A percentile compares a stretch with the other conserved stretches of the same genome.
phyloP scores from a whole-genome alignment of 148 eudicot species.

The Amaranthus hypochondriacus region DNA sequence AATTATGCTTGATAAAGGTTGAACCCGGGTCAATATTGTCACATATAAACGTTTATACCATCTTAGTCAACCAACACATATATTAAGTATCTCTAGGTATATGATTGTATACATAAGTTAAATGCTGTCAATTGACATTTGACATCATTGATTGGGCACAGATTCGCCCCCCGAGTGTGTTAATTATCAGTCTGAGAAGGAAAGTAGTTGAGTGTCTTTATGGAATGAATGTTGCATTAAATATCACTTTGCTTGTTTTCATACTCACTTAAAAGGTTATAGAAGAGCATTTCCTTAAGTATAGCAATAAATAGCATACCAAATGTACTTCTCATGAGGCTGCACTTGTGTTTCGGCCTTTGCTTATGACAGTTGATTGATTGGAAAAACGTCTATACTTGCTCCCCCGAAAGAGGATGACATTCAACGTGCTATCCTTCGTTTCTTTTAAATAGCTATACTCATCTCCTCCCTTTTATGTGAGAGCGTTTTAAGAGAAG shows the following conservation, averaged over 20 bases:
- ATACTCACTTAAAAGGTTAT: not conserved
- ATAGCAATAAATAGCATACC: not conserved
- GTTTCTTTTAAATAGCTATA: not conserved
- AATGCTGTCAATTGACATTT: not conserved
- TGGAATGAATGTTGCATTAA: not conserved
- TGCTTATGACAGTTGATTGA: not conserved
- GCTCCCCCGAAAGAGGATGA: not conserved
- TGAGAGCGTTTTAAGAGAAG: too few relatives aligned
- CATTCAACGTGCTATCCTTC: not conserved
- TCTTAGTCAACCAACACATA: not conserved
- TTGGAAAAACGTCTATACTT: too few relatives aligned
- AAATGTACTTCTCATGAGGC: not conserved
- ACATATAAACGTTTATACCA: too few relatives aligned
- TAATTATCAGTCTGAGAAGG: not conserved
- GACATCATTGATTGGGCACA: too few relatives aligned
- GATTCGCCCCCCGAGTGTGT: too few relatives aligned
- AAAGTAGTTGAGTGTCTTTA: not conserved
- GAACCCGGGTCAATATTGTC: too few relatives aligned
- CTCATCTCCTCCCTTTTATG: too few relatives aligned
- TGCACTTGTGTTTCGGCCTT: conserved; percentile 1
- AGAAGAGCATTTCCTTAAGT: not conserved
- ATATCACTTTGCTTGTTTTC: not conserved
- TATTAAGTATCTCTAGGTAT: not conserved
- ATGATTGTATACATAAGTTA: not conserved
- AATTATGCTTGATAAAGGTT: too few relatives aligned